Evolutionary conservation across 768 basidiomycete genomes (phyloP).

Genomic region (Boletus sp.): DNA sequence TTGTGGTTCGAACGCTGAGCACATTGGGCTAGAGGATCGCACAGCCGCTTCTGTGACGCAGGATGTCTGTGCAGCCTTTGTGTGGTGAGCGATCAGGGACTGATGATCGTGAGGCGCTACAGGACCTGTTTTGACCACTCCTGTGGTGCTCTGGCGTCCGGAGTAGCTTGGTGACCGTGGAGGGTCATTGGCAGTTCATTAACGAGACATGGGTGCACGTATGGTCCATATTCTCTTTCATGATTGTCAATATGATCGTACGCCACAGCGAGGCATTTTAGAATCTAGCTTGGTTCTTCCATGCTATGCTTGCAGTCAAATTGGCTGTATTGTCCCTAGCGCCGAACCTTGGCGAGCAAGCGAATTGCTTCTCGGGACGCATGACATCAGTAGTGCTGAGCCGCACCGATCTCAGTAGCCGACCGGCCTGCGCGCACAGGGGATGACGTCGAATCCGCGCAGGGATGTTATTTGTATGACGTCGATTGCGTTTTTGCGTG

Average conservation of each 20-base stretch:
- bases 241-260: slow-evolving; percentile 11
- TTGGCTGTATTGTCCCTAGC: neutral
- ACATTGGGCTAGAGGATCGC: neutral
- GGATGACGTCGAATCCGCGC: no score
- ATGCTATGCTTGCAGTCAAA: neutral
- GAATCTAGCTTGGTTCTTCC: neutral
- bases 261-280: neutral
- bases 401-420: no score
- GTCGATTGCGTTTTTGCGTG: no score
- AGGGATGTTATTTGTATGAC: no score
- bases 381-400: slow-evolving; percentile 6
- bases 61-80: no score
- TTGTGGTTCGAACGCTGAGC: neutral
- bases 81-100: neutral
- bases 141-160: neutral
- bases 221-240: neutral
- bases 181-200: neutral
- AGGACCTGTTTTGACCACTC: neutral
- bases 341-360: neutral
- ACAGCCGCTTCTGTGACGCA: slow-evolving; percentile 8
- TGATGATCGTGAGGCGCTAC: neutral
- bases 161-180: neutral
- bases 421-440: no score
- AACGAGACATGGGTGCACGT: no score
- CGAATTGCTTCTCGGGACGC: neutral